Evolutionary conservation across 2,329 filamentous ascomycete genomes (phyloP), one percentile per base, ranked within the genome.

Genomic region (Scolecobasidium constrictum): DNA sequence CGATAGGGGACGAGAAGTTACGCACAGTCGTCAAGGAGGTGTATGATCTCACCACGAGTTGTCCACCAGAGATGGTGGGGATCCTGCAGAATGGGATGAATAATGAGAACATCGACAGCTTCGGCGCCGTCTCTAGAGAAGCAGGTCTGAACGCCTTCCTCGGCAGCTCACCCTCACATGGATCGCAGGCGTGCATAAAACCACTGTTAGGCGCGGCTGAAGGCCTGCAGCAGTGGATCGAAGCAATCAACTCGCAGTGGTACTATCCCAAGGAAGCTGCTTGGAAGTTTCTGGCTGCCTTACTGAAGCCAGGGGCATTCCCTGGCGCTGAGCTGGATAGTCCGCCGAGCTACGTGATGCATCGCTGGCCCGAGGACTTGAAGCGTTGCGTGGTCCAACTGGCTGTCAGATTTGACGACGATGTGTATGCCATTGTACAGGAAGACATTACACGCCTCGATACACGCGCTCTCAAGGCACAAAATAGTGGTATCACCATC

Each of bases 331-430:
- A n/a, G 9, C 13, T 17, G 18, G 28, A 33, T 33, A 19, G 17
- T 9, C 15, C 16, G 12, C 40, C 45, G 18, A 72, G 72, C 2
- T 81, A 81, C 50, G 58, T 64, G 18, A 56, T 59, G n/a, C 69
- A 68, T 43, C 56, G 63, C 35, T 81, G 77, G 77, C 59, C 72
- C 1, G 66, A 72, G 23, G 56, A 61, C 11, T 62, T 80, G 17
- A 79, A 78, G 52, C 63, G 71, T 9, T 66, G 67, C 5, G 57
- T 78, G 2, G 64, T 73, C 3, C 63, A 72, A 43, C 57, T 75
- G 35, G 59, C 78, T 12, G 60, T 75, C 20, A 62, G 63, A 34
- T 66, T 72, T 19, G 75, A 81, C 48, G 70, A 73, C 21, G 66
- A 63, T 48, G 63, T 78, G 3, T 72, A 67, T 47, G 54, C 59